Evolutionary conservation across 257 asterid species (phyloP).

Genomic region (Solanum appendiculatum): DNA sequence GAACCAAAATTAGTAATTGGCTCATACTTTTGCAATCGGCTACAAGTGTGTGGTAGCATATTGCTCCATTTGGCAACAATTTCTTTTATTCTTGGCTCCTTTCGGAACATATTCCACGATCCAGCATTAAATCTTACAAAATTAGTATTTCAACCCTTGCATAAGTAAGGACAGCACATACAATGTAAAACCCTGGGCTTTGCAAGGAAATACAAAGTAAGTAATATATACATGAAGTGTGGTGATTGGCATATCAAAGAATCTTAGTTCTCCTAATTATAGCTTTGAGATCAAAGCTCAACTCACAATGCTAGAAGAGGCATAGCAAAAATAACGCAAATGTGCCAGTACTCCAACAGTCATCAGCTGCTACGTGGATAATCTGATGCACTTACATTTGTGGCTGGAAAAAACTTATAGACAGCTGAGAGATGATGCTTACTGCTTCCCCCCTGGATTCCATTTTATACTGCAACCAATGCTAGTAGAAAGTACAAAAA

Average conservation of each 20-base stretch:
- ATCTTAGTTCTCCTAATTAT: neutral
- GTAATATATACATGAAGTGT: neutral
- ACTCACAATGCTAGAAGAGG: neutral
- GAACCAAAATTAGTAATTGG: neutral
- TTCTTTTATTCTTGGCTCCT: neutral
- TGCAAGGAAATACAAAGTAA: neutral
- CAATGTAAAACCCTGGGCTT: neutral
- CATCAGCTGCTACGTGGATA: neutral
- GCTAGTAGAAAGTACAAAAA: constrained; percentile 21
- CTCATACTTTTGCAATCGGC: neutral
- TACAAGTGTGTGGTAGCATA: neutral
- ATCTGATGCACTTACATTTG: constrained; percentile 2
- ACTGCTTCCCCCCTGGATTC: constrained; percentile 45
- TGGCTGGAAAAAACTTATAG: constrained; percentile 6
- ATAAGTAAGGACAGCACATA: neutral
- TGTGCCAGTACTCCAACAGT: neutral
- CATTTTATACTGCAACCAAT: constrained; percentile 94
- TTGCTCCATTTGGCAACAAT: neutral
- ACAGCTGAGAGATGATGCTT: constrained; percentile 7
- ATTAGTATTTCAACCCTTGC: neutral
- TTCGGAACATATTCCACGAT: neutral
- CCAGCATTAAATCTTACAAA: neutral
- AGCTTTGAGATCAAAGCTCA: neutral
- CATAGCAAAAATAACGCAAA: neutral
- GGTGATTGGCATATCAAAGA: neutral